Conservation (phyloP, 208 protist species). For the Trypanosoma lewisi region DNA sequence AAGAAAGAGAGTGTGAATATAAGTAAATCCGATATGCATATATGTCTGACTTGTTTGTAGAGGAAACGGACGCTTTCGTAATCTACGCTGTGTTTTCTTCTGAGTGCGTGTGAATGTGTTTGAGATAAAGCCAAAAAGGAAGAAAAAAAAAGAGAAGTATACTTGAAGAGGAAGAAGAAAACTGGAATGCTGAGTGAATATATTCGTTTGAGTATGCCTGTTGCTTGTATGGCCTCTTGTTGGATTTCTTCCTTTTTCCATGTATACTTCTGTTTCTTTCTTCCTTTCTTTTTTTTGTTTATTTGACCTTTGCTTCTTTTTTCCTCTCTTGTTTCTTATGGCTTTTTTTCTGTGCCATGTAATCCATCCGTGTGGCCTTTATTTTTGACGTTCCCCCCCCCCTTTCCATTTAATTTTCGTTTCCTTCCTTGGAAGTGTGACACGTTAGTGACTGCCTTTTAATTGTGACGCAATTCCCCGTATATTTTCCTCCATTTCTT, state of each 20-base stretch:
- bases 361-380: too few species aligned
- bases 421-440: too few species aligned
- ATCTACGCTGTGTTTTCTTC: too few species aligned
- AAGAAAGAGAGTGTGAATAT: not conserved
- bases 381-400: too few species aligned
- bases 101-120: too few species aligned
- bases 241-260: slow-evolving; percentile 1
- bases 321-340: not conserved
- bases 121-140: too few species aligned
- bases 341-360: too few species aligned
- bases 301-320: not conserved
- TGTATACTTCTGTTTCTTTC: not conserved
- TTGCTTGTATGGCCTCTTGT: slow-evolving; percentile 4
- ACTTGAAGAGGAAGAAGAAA: not conserved
- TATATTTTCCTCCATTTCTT: too few species aligned
- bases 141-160: not conserved
- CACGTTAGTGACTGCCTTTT: too few species aligned
- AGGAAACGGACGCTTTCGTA: too few species aligned
- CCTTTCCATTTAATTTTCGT: too few species aligned
- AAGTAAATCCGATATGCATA: not conserved
- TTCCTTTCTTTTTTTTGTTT: slow-evolving; percentile 9
- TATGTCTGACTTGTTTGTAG: not conserved
- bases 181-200: not conserved
- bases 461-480: too few species aligned
- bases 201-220: not conserved